Evolutionary conservation across 2,329 filamentous ascomycete species (phyloP).

Genomic region (Xylaria polymorpha): DNA sequence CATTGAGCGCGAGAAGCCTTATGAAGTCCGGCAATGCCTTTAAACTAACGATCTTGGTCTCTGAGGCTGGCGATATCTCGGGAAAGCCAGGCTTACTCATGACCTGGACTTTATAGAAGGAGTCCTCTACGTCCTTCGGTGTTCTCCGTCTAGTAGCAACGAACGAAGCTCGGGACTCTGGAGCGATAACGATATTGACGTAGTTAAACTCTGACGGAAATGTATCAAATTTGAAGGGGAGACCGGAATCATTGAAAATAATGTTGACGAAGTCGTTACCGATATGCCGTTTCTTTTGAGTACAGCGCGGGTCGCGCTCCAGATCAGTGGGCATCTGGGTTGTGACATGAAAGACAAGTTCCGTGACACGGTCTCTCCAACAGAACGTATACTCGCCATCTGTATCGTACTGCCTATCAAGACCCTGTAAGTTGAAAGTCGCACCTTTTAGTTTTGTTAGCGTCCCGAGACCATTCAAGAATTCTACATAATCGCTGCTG

Average conservation of each 20-base stretch:
- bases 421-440: conserved; percentile 90
- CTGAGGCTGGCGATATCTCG: conserved; percentile 87
- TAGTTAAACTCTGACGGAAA: conserved; percentile 97
- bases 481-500: conserved; percentile 87
- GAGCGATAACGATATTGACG: conserved; percentile 95
- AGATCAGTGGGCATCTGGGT: conserved; percentile 96
- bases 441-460: conserved; percentile 83
- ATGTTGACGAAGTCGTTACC: conserved; percentile 99
- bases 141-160: conserved; percentile 64
- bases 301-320: conserved; percentile 78
- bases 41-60: conserved; percentile 88
- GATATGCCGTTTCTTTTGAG: conserved; percentile 92
- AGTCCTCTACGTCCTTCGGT: conserved; percentile 55
- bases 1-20: conserved; percentile 88
- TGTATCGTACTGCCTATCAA: conserved; percentile 79
- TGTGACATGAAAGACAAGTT: conserved; percentile 94
- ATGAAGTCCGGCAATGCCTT: conserved; percentile 86
- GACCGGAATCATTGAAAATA: conserved; percentile 96
- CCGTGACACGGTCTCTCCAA: conserved; percentile 94
- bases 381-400: conserved; percentile 92
- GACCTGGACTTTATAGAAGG: conserved; percentile 89
- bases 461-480: conserved; percentile 84
- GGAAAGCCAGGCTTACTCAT: conserved; percentile 91
- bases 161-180: conserved; percentile 82
- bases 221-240: conserved; percentile 87